These are phyloP conservation scores for Pedinophyceae sp. DNA, from an alignment of 139 green algal species.

Conservation along the genomic window DNA sequence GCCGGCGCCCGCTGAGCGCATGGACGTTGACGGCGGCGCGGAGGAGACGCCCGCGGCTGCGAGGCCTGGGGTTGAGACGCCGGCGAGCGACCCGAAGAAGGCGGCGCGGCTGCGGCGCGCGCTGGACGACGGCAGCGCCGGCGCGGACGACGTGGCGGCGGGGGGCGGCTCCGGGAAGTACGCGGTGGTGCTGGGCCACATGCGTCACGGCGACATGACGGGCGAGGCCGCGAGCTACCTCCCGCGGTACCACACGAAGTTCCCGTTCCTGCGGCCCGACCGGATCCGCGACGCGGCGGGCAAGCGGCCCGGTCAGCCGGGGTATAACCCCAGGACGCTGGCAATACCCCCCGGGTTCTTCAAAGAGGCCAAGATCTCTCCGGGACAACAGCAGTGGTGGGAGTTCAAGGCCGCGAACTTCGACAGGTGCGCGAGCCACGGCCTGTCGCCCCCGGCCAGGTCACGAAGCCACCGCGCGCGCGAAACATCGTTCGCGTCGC, in stretches of 20 bases:
- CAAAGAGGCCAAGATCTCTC: conserved; percentile 43
- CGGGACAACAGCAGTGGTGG: conserved; percentile 91
- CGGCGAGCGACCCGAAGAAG: too few species aligned
- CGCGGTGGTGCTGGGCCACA: not conserved
- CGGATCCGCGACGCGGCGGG: conserved; percentile 35
- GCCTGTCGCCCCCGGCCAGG: too few species aligned
- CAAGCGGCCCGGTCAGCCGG: conserved; percentile 36
- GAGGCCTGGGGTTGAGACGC: too few species aligned
- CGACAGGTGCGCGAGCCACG: too few species aligned
- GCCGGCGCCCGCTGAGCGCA: too few species aligned
- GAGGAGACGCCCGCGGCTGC: too few species aligned
- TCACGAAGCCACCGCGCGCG: not conserved
- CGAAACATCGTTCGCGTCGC: not conserved
- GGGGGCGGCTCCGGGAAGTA: not conserved
- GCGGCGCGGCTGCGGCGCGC: too few species aligned
- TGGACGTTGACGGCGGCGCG: too few species aligned
- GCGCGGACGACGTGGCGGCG: not conserved
- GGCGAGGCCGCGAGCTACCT: not conserved
- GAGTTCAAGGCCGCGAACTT: conserved; percentile 80
- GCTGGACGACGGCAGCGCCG: not conserved
- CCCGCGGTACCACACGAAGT: not conserved
- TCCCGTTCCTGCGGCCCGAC: not conserved
- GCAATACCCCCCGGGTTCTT: conserved; percentile 60
- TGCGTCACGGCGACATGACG: too few species aligned
- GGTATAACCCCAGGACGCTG: conserved; percentile 64